A percentile compares a stretch with the other conserved stretches of the same genome.
Conservation (phyloP, 805 yeast species). For the Kuraishia floccosa region DNA sequence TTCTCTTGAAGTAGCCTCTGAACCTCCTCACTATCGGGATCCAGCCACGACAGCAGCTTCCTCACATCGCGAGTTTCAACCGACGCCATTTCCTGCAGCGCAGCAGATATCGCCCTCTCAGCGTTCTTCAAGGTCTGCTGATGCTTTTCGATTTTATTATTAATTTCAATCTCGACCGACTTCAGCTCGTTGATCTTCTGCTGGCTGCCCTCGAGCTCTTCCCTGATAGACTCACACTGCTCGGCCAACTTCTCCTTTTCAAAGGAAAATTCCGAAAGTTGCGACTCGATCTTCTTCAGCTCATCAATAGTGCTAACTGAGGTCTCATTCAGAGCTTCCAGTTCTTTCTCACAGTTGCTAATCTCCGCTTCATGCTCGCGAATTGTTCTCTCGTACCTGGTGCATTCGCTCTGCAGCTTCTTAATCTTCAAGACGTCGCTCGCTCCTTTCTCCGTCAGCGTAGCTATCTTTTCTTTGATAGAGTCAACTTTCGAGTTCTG, state of each 20-base stretch:
- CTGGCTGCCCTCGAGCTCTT: constrained; percentile 24
- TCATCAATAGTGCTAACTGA: constrained; percentile 10
- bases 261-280: constrained; percentile 16
- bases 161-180: constrained; percentile 56
- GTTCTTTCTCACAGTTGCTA: no score
- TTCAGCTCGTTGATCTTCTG: constrained; percentile 42
- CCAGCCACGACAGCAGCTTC: constrained; percentile 38
- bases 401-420: constrained; percentile 54
- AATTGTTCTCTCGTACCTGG: constrained; percentile 39
- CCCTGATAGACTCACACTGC: constrained; percentile 29
- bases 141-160: constrained; percentile 50
- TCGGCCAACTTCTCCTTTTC: constrained; percentile 27
- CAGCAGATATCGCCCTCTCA: constrained; percentile 24
- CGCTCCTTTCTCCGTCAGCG: constrained; percentile 42
- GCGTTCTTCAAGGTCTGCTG: constrained; percentile 24
- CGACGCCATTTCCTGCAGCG: constrained; percentile 26
- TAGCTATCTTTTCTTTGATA: constrained; percentile 51
- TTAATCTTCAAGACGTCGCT: constrained; percentile 43
- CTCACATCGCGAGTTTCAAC: constrained; percentile 44
- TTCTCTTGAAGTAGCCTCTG: constrained; percentile 13
- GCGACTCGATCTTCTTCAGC: constrained; percentile 19
- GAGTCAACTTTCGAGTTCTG: constrained; percentile 81
- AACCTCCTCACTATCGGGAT: constrained; percentile 19
- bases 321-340: no score
- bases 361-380: constrained; percentile 20